phyloP scores from a whole-genome alignment of 2,329 filamentous ascomycete genomes.

The Falciphora oryzae region DNA sequence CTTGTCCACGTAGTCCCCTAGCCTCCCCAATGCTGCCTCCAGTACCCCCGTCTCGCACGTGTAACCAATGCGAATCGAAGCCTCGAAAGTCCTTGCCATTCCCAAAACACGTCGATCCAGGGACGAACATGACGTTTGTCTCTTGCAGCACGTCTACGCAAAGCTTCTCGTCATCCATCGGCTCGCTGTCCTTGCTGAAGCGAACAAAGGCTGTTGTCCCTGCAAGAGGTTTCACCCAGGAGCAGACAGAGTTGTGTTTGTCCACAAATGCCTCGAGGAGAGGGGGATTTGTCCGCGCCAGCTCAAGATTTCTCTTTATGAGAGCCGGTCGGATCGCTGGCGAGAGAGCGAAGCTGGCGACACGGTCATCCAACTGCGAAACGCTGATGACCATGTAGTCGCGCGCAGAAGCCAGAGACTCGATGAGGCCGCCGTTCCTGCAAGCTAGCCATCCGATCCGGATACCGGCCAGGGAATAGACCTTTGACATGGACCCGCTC shows the following conservation, averaged over 20 bases:
- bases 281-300: slow-evolving; percentile 62
- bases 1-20: slow-evolving; percentile 35
- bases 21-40: slow-evolving; percentile 53
- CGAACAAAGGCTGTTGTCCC: slow-evolving; percentile 76
- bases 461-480: slow-evolving; percentile 76
- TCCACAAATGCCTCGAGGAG: slow-evolving; percentile 64
- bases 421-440: slow-evolving; percentile 54
- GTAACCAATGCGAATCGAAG: slow-evolving; percentile 72
- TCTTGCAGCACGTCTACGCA: slow-evolving; percentile 62
- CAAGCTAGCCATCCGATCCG: slow-evolving; percentile 79
- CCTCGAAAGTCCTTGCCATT: slow-evolving; percentile 59
- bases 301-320: slow-evolving; percentile 49
- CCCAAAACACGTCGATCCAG: slow-evolving; percentile 70
- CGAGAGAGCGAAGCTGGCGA: slow-evolving; percentile 70
- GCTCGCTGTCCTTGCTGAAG: slow-evolving; percentile 45
- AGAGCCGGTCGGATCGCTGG: slow-evolving; percentile 30
- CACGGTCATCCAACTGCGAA: slow-evolving; percentile 72
- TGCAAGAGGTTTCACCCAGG: slow-evolving; percentile 69
- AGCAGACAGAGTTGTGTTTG: slow-evolving; percentile 55
- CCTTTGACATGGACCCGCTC: slow-evolving; percentile 80
- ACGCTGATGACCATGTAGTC: slow-evolving; percentile 87
- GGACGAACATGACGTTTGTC: slow-evolving; percentile 68
- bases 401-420: slow-evolving; percentile 56
- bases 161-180: slow-evolving; percentile 67
- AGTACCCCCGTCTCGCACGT: slow-evolving; percentile 67